phyloP scores from a whole-genome alignment of 495 filamentous ascomycete species.

The Hypoxylon subgilvum region DNA sequence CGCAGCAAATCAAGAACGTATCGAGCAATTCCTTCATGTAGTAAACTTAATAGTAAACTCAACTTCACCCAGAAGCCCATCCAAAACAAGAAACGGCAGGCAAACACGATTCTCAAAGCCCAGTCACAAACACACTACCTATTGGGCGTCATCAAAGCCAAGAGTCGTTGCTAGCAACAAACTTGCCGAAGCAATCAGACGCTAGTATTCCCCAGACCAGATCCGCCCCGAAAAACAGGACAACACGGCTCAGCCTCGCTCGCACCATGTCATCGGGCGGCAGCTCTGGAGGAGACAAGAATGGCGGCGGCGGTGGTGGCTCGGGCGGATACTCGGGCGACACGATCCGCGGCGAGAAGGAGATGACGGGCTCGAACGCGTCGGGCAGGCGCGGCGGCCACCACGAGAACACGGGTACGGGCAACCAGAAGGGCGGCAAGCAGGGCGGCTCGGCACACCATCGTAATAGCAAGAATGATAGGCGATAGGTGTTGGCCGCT shows the following conservation, averaged over 20 bases:
- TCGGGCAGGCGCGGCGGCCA: constrained; percentile 18
- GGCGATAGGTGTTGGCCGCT: too few species aligned
- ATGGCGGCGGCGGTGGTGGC: not conserved
- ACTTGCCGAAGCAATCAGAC: not conserved
- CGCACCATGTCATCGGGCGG: not conserved
- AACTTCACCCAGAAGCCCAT: too few species aligned
- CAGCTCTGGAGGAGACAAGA: not conserved
- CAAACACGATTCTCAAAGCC: too few species aligned
- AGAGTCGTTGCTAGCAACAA: too few species aligned
- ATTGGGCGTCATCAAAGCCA: too few species aligned
- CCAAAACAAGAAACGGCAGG: too few species aligned
- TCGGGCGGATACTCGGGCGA: not conserved
- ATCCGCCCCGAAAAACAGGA: too few species aligned
- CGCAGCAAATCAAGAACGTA: too few species aligned
- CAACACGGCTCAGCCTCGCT: not conserved
- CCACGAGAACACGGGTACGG: constrained; percentile 13
- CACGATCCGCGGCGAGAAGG: not conserved
- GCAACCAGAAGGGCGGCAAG: constrained; percentile 13
- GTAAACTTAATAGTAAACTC: not conserved
- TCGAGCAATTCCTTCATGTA: too few species aligned
- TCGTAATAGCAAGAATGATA: not conserved
- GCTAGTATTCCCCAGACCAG: not conserved
- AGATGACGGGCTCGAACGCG: constrained; percentile 13
- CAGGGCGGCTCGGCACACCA: not conserved
- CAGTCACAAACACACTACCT: too few species aligned